Evolutionary conservation across 345 rosid genomes (phyloP), one percentile per base, ranked within the genome.

Genomic region (Pseudoturritis turrita): DNA sequence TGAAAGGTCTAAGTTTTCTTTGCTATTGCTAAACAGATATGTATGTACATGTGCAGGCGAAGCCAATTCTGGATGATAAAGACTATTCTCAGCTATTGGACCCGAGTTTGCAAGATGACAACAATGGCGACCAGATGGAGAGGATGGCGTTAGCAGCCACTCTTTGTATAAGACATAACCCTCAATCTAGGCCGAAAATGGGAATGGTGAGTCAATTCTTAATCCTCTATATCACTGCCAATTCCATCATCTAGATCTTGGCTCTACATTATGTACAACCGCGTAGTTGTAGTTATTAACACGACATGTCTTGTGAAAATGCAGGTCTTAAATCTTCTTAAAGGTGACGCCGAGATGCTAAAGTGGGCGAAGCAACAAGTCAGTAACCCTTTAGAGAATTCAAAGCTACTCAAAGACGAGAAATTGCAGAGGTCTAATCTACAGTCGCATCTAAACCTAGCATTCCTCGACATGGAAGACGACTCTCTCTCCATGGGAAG

Each of bases 131-230:
- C 51, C 86, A 83, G 79, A 72, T 86, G 64, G 96, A 89, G 79
- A 82, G 83, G 80, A 82, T 96, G 90, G 87, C 85, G 18, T 78
- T 92, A 58, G 99, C 97, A 0, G 97, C 99, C 58, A 88, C 86
- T 18, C 92, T 92, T 31, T 92, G 96, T 71, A 82, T 92, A 73
- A 78, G 89, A 65, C 88, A 86, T 39, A 78, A 81, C 11, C 91
- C 98, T 3, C 82, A 77, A 45, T 73, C 80, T 63, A 78, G 99
- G 78, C 98, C 98, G 1, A 82, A 68, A 57, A 90, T 96, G 82
- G 83, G 81, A 79, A 72, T 72, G 44, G 99, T 95, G 79, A 84
- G 87, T 76, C 23, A 39, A 4, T 29, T 66, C 13, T 18, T 9
- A 4, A 22, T 51, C 67, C 33, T 61, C 22, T 7, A 56, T 2